A percentile compares a stretch with the other conserved stretches of the same genome.
phyloP scores from a whole-genome alignment of 2,329 filamentous ascomycete genomes.

The Purpureocillium lavendulum region DNA sequence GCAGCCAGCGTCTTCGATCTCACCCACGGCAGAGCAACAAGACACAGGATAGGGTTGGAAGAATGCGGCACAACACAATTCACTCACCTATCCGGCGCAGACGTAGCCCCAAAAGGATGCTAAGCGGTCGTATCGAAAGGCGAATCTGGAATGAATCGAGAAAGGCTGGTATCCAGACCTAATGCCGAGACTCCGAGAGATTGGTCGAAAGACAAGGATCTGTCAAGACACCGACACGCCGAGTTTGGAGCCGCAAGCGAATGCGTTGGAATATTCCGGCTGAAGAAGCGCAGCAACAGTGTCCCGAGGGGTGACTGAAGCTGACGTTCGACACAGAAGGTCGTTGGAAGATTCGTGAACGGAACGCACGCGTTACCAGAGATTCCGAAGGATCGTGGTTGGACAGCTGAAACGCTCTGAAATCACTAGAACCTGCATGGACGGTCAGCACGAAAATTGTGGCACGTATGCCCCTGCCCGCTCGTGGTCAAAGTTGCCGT shows the following conservation, averaged over 20 bases:
- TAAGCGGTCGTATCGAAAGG: constrained; percentile 18
- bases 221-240: constrained; percentile 33
- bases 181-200: constrained; percentile 28
- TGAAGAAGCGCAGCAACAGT: constrained; percentile 8
- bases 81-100: neutral
- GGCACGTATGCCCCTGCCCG: neutral
- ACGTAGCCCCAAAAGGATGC: constrained; percentile 16
- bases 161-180: constrained; percentile 26
- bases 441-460: constrained; percentile 13
- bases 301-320: constrained; percentile 12
- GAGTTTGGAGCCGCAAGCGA: constrained; percentile 21
- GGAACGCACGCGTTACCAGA: constrained; percentile 26
- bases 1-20: no score
- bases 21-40: no score
- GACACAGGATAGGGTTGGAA: no score
- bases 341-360: constrained; percentile 15
- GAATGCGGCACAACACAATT: no score
- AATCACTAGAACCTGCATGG: constrained; percentile 29
- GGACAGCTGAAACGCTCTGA: constrained; percentile 28
- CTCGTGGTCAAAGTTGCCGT: neutral
- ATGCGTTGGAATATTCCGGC: constrained; percentile 18
- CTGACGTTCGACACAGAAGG: constrained; percentile 16
- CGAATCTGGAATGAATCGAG: constrained; percentile 23
- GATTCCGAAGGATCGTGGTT: constrained; percentile 32
- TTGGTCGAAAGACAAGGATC: constrained; percentile 26